Evolutionary conservation across 1,284 basidiomycete genomes (phyloP).

Genomic region (Malassezia psittaci): DNA sequence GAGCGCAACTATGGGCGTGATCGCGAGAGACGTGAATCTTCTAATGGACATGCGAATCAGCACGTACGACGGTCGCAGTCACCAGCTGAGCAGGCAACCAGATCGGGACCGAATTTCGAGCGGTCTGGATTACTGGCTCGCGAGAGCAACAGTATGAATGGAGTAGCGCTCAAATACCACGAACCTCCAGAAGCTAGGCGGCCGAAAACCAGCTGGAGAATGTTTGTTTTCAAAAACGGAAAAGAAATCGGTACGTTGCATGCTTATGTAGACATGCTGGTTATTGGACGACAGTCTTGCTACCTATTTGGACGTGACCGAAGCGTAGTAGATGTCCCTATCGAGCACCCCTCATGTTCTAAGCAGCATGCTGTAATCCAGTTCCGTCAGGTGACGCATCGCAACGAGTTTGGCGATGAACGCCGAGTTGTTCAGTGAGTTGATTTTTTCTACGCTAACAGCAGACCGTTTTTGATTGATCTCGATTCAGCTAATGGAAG

Average conservation of each 20-base stretch:
- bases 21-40: neutral
- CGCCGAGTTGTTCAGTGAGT: slow-evolving; percentile 50
- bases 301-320: slow-evolving; percentile 86
- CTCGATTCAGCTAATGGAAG: slow-evolving; percentile 94
- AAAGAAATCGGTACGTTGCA: slow-evolving; percentile 71
- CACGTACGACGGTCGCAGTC: neutral
- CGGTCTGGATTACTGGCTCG: slow-evolving; percentile 84
- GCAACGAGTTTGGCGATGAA: slow-evolving; percentile 73
- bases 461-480: slow-evolving; percentile 61
- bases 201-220: slow-evolving; percentile 74
- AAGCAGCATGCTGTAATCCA: slow-evolving; percentile 98
- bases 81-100: slow-evolving; percentile 36
- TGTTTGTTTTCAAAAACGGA: slow-evolving; percentile 92
- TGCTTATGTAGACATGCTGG: slow-evolving; percentile 25
- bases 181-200: slow-evolving; percentile 96
- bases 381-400: slow-evolving; percentile 72
- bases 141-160: slow-evolving; percentile 59
- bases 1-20: neutral
- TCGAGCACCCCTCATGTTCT: slow-evolving; percentile 92
- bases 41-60: neutral
- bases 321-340: slow-evolving; percentile 59
- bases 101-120: slow-evolving; percentile 64
- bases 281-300: slow-evolving; percentile 63
- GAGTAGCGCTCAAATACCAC: slow-evolving; percentile 89
- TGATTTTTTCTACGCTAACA: slow-evolving; percentile 5